Evolutionary conservation across 208 protist species (phyloP), one percentile per base, ranked within the genome.

Genomic region (Trypanosoma boissoni): DNA sequence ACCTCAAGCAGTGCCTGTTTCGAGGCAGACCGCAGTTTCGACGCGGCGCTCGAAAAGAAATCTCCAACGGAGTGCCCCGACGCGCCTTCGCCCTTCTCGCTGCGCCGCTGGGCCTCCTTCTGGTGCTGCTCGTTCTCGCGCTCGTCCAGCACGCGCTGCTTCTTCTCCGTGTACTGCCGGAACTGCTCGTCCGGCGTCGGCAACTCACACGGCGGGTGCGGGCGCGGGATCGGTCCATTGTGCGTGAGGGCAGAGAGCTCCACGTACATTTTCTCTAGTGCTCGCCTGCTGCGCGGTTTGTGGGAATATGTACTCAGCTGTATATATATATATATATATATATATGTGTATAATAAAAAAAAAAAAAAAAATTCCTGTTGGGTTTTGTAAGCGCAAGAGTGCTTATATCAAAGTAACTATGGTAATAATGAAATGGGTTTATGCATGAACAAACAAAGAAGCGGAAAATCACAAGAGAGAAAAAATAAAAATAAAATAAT

Each of bases 161-260:
- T 68, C 37, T 72, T 44, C 12, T 62, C 66, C 20, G 71, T 41
- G 2, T 54, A 37, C 16, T 64, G 76, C 14, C 72, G 69, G 41
- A 66, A 58, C 56, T 94, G 81, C 31, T 91, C 81, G 28, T 91
- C 87, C 0, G 87, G 87, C 9, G 80, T 90, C 5, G 82, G 83
- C 16, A 78, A 73, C 0, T 60, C 76, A 72, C 84, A 89, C 7
- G 73, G 55, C 14, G 74, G 70, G 37, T 66, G 70, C 3, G 87
- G 87, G 24, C 42, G 26, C 2, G 87, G 87, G 2, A 78, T 65
- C 9, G 80, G 64, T 28, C 81, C 83, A 32, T 36, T 73, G 75
- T 78, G 86, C 12, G 7, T 72, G 6, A 88, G 66, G 26, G 80
- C 28, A 10, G 65, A 23, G 20, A 93, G 71, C 48, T 70, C 61